These are phyloP conservation scores for Fonsecaea monophora DNA, from an alignment of 2,329 filamentous ascomycete genomes.

Conservation along the genomic window DNA sequence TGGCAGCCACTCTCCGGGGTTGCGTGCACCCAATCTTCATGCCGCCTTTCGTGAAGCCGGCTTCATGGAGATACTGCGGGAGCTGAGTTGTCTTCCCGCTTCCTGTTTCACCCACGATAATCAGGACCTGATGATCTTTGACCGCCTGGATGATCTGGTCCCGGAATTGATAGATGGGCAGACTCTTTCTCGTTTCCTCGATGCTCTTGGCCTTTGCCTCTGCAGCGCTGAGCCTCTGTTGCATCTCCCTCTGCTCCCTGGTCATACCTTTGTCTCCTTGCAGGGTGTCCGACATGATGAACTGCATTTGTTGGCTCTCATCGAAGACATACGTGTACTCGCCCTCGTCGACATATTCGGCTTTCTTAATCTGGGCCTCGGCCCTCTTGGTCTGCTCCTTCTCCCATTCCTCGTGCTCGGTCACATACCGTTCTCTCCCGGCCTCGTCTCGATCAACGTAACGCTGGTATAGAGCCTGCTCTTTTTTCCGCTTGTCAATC, in stretches of 20 bases:
- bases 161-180: slow-evolving; percentile 88
- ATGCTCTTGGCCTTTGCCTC: slow-evolving; percentile 88
- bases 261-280: slow-evolving; percentile 75
- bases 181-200: slow-evolving; percentile 85
- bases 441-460: slow-evolving; percentile 87
- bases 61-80: slow-evolving; percentile 91
- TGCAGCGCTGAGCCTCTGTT: slow-evolving; percentile 83
- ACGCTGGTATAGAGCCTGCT: slow-evolving; percentile 86
- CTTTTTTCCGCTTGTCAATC: slow-evolving; percentile 83
- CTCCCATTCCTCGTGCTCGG: slow-evolving; percentile 97
- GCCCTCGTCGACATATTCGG: slow-evolving; percentile 76
- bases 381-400: slow-evolving; percentile 85
- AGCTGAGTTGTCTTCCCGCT: slow-evolving; percentile 96
- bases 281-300: slow-evolving; percentile 75
- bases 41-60: slow-evolving; percentile 82
- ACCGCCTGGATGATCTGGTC: slow-evolving; percentile 86
- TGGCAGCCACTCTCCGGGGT: slow-evolving; percentile 91
- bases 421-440: slow-evolving; percentile 86
- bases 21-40: slow-evolving; percentile 93
- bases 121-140: slow-evolving; percentile 82
- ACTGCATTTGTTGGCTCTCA: slow-evolving; percentile 84
- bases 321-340: slow-evolving; percentile 96
- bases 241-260: slow-evolving; percentile 78
- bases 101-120: slow-evolving; percentile 93
- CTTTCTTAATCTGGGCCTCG: slow-evolving; percentile 79